Evolutionary conservation across 2,329 filamentous ascomycete genomes (phyloP).

Genomic region (Colletotrichum sp.): DNA sequence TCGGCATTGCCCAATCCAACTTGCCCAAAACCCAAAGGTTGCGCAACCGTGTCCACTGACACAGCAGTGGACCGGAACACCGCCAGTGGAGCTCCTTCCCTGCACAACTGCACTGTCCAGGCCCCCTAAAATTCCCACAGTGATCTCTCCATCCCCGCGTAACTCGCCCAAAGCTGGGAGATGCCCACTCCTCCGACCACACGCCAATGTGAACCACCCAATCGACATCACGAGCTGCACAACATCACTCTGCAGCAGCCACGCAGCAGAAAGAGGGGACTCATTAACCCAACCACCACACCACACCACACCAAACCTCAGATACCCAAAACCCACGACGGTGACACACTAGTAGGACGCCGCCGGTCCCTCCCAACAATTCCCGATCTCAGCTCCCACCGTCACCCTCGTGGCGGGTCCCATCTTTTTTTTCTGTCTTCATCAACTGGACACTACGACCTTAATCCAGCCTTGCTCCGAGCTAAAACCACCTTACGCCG

Average conservation of each 20-base stretch:
- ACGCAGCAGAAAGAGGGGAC: not conserved
- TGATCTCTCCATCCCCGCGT: not conserved
- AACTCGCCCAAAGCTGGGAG: not conserved
- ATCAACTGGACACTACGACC: not conserved
- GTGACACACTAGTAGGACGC: not conserved
- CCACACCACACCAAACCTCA: not conserved
- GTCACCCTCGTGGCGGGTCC: not conserved
- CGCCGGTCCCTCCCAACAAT: not conserved
- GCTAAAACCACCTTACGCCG: slow-evolving; percentile 1
- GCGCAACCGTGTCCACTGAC: slow-evolving; percentile 17
- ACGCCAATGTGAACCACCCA: not conserved
- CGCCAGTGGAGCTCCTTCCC: not conserved
- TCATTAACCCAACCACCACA: not conserved
- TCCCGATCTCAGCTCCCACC: not conserved
- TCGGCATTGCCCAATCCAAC: not conserved
- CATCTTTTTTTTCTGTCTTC: not conserved
- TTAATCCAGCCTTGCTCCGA: slow-evolving; percentile 3
- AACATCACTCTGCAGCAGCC: not conserved
- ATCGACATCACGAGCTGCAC: not conserved
- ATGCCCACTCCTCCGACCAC: not conserved
- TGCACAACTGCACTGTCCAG: not conserved
- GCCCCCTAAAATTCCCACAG: not conserved
- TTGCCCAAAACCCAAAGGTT: not conserved
- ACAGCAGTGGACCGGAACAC: not conserved
- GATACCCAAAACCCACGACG: not conserved